Conservation (phyloP, 805 yeast species). For the Danielozyma ontarioensis region DNA sequence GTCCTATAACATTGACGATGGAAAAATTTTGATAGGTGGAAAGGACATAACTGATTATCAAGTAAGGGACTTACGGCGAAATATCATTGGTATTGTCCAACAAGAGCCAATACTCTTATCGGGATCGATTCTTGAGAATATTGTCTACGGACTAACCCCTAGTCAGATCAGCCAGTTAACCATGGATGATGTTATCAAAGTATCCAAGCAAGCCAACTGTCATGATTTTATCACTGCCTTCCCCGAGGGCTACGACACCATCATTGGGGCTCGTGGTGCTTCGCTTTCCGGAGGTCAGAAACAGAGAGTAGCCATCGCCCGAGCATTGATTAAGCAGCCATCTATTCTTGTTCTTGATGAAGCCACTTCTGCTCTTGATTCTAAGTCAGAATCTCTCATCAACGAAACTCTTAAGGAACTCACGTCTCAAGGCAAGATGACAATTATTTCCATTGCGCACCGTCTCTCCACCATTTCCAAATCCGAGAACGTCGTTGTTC, state of each 20-base stretch:
- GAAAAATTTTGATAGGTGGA: constrained; percentile 50
- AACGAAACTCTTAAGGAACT: constrained; percentile 37
- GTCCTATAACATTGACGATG: constrained; percentile 46
- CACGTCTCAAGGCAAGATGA: constrained; percentile 34
- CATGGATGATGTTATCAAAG: constrained; percentile 40
- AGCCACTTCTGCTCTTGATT: constrained; percentile 61
- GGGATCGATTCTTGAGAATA: constrained; percentile 52
- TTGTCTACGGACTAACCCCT: constrained; percentile 46
- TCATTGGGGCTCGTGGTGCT: constrained; percentile 52
- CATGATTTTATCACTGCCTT: constrained; percentile 52
- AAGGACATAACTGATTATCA: constrained; percentile 43
- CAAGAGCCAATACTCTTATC: constrained; percentile 57
- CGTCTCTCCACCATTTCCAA: constrained; percentile 41
- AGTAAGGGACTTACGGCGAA: constrained; percentile 43
- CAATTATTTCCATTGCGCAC: constrained; percentile 42
- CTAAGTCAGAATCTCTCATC: constrained; percentile 42
- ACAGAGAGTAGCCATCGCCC: constrained; percentile 71
- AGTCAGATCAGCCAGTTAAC: constrained; percentile 26
- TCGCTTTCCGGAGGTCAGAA: constrained; percentile 72
- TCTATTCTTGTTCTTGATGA: constrained; percentile 61
- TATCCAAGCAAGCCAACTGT: constrained; percentile 48
- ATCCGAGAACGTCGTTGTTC: constrained; percentile 38
- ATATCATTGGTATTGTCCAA: constrained; percentile 53
- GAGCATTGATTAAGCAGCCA: constrained; percentile 67
- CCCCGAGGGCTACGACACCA: constrained; percentile 58